A percentile compares a stretch with the other conserved stretches of the same genome.
phyloP scores from a whole-genome alignment of 139 green algal genomes.

The Zygnema circumcarinatum region DNA sequence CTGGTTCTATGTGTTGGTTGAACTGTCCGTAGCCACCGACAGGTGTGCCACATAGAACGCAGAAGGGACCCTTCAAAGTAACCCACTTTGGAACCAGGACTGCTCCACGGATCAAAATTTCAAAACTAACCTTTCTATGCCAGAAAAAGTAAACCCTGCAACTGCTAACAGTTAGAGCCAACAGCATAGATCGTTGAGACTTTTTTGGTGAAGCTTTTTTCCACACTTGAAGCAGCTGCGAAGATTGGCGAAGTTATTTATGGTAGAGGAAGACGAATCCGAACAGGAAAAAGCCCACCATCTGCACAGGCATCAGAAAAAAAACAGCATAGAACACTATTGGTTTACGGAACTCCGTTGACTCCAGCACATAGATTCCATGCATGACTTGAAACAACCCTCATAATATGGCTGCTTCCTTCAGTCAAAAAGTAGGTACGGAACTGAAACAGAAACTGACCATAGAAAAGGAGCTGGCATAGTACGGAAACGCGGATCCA shows the following conservation, averaged over 20 bases:
- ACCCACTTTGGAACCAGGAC: too few species aligned
- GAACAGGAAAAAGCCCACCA: constrained; percentile 62
- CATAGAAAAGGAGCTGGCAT: constrained; percentile 59
- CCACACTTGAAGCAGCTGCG: background rate
- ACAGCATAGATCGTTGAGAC: too few species aligned
- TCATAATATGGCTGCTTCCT: background rate
- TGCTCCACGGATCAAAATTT: too few species aligned
- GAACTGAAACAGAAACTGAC: constrained; percentile 5
- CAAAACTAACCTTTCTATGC: too few species aligned
- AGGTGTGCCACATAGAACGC: too few species aligned
- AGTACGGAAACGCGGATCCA: constrained; percentile 74
- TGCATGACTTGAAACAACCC: background rate
- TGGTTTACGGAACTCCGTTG: background rate
- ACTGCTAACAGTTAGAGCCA: too few species aligned
- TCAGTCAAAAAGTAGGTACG: background rate
- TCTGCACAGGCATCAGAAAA: constrained; percentile 29
- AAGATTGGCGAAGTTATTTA: constrained; percentile 41
- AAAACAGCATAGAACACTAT: background rate
- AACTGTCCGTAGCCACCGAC: too few species aligned
- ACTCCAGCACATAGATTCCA: background rate
- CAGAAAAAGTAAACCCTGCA: too few species aligned
- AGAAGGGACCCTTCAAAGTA: too few species aligned
- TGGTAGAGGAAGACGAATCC: constrained; percentile 61
- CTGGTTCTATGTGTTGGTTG: too few species aligned
- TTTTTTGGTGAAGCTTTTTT: background rate